These are phyloP conservation scores for Botrytis galanthina DNA, from an alignment of 2,329 filamentous ascomycete genomes.

Conservation along the genomic window DNA sequence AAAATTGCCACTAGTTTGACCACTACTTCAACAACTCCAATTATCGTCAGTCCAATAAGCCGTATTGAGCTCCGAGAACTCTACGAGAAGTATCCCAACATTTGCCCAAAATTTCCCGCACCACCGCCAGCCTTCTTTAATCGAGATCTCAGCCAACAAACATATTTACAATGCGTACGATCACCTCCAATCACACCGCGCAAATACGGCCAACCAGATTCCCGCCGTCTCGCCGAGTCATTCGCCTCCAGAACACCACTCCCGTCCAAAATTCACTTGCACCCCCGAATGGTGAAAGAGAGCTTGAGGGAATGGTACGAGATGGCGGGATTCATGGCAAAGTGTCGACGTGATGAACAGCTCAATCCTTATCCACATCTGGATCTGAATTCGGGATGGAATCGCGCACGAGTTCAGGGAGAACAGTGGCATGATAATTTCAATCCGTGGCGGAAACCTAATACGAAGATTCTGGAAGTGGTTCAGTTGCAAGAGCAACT, in stretches of 20 bases:
- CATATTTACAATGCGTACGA: background rate
- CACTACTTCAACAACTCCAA: background rate
- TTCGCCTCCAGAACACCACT: slow-evolving; percentile 9
- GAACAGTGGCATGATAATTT: slow-evolving; percentile 8
- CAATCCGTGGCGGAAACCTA: background rate
- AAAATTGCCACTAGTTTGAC: too few species aligned
- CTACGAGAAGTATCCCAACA: slow-evolving; percentile 4
- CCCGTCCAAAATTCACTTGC: background rate
- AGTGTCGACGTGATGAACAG: background rate
- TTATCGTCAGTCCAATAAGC: background rate
- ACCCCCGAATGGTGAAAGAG: background rate
- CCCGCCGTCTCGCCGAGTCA: slow-evolving; percentile 5
- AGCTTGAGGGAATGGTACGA: slow-evolving; percentile 7
- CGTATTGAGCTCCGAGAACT: slow-evolving; percentile 1
- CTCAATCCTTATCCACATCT: slow-evolving; percentile 6
- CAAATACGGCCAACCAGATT: slow-evolving; percentile 3
- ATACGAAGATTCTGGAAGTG: background rate
- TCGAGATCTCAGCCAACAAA: background rate
- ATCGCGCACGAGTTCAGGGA: slow-evolving; percentile 1
- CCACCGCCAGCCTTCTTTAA: slow-evolving; percentile 4
- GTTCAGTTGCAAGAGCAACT: background rate
- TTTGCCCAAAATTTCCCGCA: slow-evolving; percentile 3
- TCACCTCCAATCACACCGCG: background rate
- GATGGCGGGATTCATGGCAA: background rate
- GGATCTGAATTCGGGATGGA: slow-evolving; percentile 15